phyloP scores from a whole-genome alignment of 176 grass and related monocot genomes.

The Juncus effusus region DNA sequence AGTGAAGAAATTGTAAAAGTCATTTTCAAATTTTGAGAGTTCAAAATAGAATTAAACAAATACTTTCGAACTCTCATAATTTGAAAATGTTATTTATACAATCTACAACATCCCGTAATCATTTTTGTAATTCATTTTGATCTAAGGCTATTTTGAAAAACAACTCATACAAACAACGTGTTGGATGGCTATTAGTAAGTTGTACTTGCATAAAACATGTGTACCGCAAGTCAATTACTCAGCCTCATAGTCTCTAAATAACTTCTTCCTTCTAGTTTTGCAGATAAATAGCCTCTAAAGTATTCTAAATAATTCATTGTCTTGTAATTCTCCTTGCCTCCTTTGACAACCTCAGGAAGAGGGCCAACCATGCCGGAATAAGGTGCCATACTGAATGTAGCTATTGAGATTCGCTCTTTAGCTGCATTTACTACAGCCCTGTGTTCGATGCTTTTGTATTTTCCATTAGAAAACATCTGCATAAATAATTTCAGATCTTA shows the following conservation, averaged over 20 bases:
- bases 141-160: too few species aligned
- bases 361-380: conserved; percentile 37
- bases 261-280: conserved; percentile 43
- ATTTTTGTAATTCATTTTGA: too few species aligned
- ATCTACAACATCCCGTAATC: too few species aligned
- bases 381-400: conserved; percentile 25
- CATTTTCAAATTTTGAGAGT: too few species aligned
- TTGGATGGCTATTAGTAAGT: too few species aligned
- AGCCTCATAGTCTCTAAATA: conserved; percentile 48
- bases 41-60: too few species aligned
- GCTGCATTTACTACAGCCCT: conserved; percentile 23
- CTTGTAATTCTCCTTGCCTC: conserved; percentile 31
- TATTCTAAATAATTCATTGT: conserved; percentile 28
- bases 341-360: conserved; percentile 27
- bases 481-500: too few species aligned
- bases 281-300: conserved; percentile 42
- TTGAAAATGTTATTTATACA: too few species aligned
- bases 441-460: conserved; percentile 43
- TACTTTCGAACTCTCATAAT: too few species aligned
- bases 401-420: conserved; percentile 34
- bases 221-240: conserved; percentile 1
- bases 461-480: conserved; percentile 46
- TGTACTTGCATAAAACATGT: too few species aligned
- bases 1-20: too few species aligned
- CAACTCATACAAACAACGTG: too few species aligned